Conservation (phyloP, 805 yeast genomes). For the Metschnikowia peoriensis region DNA sequence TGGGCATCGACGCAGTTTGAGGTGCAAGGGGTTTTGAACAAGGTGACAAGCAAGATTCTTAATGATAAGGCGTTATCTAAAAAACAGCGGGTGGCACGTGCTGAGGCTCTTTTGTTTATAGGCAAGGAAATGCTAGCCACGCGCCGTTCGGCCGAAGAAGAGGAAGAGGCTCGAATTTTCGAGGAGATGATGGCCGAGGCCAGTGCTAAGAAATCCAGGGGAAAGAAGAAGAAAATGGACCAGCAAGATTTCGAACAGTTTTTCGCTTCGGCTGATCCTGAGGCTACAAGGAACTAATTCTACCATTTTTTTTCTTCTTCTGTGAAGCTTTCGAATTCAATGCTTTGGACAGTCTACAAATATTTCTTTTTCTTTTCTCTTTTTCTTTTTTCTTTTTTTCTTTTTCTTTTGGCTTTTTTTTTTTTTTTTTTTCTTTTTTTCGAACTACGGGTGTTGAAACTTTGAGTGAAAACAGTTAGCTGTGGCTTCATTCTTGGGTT, state of each 20-base stretch:
- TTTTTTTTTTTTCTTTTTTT: background rate
- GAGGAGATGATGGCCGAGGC: constrained; percentile 93
- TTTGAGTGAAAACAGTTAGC: background rate
- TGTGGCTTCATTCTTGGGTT: background rate
- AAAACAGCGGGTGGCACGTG: constrained; percentile 66
- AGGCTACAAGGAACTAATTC: constrained; percentile 2
- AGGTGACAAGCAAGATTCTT: constrained; percentile 51
- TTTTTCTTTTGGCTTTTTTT: too few species aligned
- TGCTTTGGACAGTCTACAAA: too few species aligned
- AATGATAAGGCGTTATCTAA: constrained; percentile 60
- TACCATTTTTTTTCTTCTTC: background rate
- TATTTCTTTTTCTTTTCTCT: too few species aligned
- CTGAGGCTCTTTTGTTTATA: constrained; percentile 71
- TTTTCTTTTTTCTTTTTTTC: background rate
- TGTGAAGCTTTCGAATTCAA: background rate
- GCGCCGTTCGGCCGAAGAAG: constrained; percentile 79
- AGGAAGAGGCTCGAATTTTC: constrained; percentile 86
- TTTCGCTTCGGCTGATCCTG: constrained; percentile 10
- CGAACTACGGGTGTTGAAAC: too few species aligned
- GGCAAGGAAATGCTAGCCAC: constrained; percentile 69
- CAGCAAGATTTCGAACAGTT: constrained; percentile 12
- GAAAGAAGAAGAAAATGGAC: constrained; percentile 11
- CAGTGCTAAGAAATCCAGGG: constrained; percentile 47
- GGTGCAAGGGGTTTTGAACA: constrained; percentile 80
- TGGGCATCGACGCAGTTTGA: constrained; percentile 95